Evolutionary conservation across 345 rosid genomes (phyloP).

Genomic region (Boechera stricta): DNA sequence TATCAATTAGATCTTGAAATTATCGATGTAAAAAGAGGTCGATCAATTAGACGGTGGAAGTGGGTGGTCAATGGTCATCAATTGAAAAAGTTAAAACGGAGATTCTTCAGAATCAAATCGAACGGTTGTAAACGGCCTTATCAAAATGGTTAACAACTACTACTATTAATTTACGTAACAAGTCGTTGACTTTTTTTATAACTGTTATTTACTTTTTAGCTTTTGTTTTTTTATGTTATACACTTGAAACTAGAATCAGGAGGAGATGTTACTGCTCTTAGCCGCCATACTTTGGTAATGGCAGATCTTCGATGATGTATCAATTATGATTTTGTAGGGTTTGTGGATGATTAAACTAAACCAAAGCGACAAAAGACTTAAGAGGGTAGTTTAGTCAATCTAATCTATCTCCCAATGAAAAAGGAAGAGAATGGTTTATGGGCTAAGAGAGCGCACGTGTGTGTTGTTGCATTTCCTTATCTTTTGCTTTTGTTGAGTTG

Average conservation of each 20-base stretch:
- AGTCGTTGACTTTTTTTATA: conserved; percentile 21
- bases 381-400: conserved; percentile 27
- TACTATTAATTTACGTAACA: neutral
- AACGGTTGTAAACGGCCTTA: neutral
- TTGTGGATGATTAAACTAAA: conserved; percentile 32
- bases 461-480: neutral
- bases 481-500: conserved; percentile 15
- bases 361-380: conserved; percentile 1
- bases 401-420: neutral
- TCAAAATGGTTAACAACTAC: neutral
- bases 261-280: neutral
- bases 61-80: neutral
- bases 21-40: neutral
- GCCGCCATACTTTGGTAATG: conserved; percentile 4
- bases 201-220: neutral
- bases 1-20: neutral
- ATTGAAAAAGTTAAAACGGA: neutral
- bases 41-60: neutral
- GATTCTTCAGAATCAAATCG: neutral
- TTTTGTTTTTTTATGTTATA: neutral
- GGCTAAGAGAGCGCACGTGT: conserved; percentile 36
- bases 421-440: neutral
- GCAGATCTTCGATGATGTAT: conserved; percentile 22
- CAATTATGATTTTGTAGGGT: conserved; percentile 28
- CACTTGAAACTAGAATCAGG: neutral